A percentile compares a stretch with the other conserved stretches of the same genome.
phyloP scores from a whole-genome alignment of 2,329 filamentous ascomycete genomes.

The Colletotrichum tropicale region DNA sequence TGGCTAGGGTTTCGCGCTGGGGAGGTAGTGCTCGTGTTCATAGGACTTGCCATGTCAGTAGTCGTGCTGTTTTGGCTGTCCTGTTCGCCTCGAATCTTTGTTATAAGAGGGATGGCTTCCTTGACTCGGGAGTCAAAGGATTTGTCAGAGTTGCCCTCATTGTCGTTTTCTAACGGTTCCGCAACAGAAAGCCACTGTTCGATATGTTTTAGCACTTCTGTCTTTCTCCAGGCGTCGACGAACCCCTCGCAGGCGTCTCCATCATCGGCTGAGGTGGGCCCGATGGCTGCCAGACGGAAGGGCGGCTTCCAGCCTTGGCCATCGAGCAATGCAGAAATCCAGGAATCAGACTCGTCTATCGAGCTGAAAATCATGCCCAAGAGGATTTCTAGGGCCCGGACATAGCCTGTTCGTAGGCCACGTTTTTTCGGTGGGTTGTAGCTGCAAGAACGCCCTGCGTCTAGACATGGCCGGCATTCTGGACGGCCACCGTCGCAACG shows the following conservation, averaged over 20 bases:
- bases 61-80: neutral
- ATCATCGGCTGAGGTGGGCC: neutral
- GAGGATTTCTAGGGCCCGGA: neutral
- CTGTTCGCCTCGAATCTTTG: neutral
- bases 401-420: slow-evolving; percentile 13
- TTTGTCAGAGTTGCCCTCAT: neutral
- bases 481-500: neutral
- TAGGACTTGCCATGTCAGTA: neutral
- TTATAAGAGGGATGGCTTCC: neutral
- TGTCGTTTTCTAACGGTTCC: neutral
- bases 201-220: neutral
- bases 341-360: neutral
- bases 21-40: neutral
- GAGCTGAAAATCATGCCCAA: slow-evolving; percentile 5
- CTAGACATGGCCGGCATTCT: neutral
- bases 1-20: neutral
- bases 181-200: neutral
- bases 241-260: neutral
- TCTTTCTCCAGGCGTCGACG: slow-evolving; percentile 1
- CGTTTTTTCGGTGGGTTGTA: slow-evolving; percentile 14
- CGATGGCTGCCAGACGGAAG: neutral
- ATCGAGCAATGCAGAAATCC: neutral
- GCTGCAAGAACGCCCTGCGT: slow-evolving; percentile 24
- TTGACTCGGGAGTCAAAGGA: neutral
- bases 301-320: neutral